Percentiles rank a stretch among this genome's conserved stretches.
These are phyloP conservation scores for Zoysia pacifica DNA, from an alignment of 176 grass and related monocot species.

Conservation along the genomic window DNA sequence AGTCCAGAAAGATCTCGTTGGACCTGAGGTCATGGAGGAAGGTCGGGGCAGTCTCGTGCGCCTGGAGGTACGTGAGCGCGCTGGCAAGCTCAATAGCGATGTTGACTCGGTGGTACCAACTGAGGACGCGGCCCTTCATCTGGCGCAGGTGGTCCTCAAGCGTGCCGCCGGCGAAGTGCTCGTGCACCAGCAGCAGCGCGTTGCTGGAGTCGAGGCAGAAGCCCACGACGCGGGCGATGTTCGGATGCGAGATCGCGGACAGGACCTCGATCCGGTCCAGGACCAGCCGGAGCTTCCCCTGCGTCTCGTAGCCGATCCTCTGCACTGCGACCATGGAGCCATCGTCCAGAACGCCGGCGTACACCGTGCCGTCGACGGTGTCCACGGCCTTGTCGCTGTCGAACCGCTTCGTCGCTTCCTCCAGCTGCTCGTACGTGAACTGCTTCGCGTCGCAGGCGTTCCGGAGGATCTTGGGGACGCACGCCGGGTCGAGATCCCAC, in stretches of 20 bases:
- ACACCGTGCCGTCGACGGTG: conserved; percentile 51
- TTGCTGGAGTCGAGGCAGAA: conserved; percentile 70
- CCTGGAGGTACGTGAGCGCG: conserved; percentile 79
- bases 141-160: conserved; percentile 72
- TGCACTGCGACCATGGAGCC: conserved; percentile 79
- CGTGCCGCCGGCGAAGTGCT: conserved; percentile 71
- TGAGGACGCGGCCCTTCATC: conserved; percentile 51
- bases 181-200: conserved; percentile 78
- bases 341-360: conserved; percentile 67
- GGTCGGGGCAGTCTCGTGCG: conserved; percentile 48
- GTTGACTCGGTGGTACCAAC: conserved; percentile 77
- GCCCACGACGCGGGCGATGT: conserved; percentile 75
- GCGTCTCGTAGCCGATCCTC: conserved; percentile 60
- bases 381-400: conserved; percentile 51
- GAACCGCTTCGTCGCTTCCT: conserved; percentile 67
- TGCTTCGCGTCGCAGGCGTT: conserved; percentile 58
- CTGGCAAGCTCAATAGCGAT: conserved; percentile 80
- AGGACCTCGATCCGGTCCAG: conserved; percentile 71
- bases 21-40: conserved; percentile 72
- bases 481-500: conserved; percentile 66
- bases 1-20: conserved; percentile 73
- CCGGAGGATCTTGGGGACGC: conserved; percentile 82
- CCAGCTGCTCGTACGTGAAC: conserved; percentile 92
- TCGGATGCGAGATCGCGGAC: conserved; percentile 62
- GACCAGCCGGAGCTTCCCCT: conserved; percentile 50